phyloP scores from a whole-genome alignment of 2,329 filamentous ascomycete species.

The Cadophora malorum region DNA sequence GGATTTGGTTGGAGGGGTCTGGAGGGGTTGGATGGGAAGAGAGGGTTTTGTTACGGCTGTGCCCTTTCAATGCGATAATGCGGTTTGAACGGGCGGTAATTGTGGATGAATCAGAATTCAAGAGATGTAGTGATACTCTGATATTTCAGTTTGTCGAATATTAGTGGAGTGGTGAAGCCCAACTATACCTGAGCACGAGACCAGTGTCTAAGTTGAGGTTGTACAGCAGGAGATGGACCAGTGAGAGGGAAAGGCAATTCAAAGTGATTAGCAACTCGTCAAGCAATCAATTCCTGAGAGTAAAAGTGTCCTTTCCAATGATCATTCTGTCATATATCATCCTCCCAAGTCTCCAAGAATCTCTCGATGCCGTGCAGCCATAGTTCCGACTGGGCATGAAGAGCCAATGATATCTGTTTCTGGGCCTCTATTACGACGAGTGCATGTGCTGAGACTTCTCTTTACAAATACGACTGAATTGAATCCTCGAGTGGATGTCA shows the following conservation, averaged over 20 bases:
- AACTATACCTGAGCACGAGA: constrained; percentile 13
- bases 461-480: background rate
- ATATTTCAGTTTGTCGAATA: background rate
- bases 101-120: background rate
- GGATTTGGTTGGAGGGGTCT: constrained; percentile 12
- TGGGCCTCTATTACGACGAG: background rate
- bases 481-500: background rate
- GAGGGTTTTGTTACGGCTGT: background rate
- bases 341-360: background rate
- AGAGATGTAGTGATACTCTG: constrained; percentile 6
- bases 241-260: background rate
- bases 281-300: background rate
- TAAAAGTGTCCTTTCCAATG: background rate
- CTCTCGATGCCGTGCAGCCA: constrained; percentile 10
- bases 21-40: background rate
- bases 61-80: background rate
- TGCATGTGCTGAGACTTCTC: background rate
- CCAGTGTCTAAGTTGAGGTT: constrained; percentile 2
- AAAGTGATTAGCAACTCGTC: background rate
- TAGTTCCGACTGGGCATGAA: constrained; percentile 1
- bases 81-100: background rate
- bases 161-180: constrained; percentile 8
- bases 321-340: background rate
- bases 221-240: background rate
- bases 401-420: background rate